phyloP scores from a whole-genome alignment of 495 filamentous ascomycete genomes.

The Ramalina intermedia region DNA sequence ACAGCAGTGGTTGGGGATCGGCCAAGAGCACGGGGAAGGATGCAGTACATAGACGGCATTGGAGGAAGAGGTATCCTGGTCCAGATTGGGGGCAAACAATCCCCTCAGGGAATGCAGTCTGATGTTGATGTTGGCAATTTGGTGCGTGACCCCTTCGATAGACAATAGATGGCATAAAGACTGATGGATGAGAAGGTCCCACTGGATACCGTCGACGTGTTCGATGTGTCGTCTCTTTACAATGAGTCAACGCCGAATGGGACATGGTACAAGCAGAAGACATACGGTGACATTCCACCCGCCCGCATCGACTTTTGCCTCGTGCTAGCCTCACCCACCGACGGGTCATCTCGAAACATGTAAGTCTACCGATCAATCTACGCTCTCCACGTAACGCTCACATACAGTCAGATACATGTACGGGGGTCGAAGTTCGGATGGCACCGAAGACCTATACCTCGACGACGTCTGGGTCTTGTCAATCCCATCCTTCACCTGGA shows the following conservation, averaged over 20 bases:
- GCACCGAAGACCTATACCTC: conserved; percentile 10
- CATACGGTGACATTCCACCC: conserved; percentile 19
- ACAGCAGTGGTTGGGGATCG: conserved; percentile 12
- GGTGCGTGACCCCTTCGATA: not conserved
- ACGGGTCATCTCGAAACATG: conserved; percentile 24
- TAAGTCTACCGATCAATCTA: conserved; percentile 14
- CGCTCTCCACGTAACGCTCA: not conserved
- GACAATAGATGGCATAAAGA: not conserved
- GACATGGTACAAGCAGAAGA: conserved; percentile 23
- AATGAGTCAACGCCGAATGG: conserved; percentile 12
- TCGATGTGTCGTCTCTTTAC: conserved; percentile 24
- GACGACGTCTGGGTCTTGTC: conserved; percentile 26
- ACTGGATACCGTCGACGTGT: conserved; percentile 21
- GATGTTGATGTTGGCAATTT: conserved; percentile 10
- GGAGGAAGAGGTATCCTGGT: conserved; percentile 25
- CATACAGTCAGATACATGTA: conserved; percentile 13
- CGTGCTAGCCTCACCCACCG: conserved; percentile 17
- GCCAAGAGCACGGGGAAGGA: conserved; percentile 18
- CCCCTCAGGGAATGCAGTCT: conserved; percentile 5
- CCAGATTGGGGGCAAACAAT: conserved; percentile 24
- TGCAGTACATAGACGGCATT: conserved; percentile 20
- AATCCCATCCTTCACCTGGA: conserved; percentile 26
- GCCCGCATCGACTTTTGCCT: conserved; percentile 23
- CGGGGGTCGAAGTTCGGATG: conserved; percentile 12
- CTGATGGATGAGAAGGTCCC: conserved; percentile 12